Evolutionary conservation across 306 rosid genomes (phyloP), one percentile per base, ranked within the genome.

Genomic region (Begonia loranthoides): DNA sequence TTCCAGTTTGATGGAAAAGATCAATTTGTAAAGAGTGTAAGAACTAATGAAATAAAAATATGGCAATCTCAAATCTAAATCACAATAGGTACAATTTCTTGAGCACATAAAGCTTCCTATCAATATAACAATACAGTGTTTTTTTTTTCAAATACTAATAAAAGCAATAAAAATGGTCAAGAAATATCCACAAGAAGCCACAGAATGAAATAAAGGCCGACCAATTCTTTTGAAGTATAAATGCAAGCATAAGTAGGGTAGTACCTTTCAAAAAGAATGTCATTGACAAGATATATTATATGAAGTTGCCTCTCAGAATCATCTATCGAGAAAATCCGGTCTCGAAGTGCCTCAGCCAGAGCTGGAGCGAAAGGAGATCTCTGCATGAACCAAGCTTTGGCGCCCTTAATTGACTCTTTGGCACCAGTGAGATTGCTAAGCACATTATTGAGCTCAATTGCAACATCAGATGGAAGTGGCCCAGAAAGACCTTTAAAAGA

Each of bases 371-470:
- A 90, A 38, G 92, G 80, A 36, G 94, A 75, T 78, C 99, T 76
- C 82, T 86, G 95, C 86, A 83, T 80, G 87, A 90, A 90, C 99
- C 99, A 90, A 61, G 79, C 77, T 64, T 86, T 90, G 41, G 95
- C 92, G 39, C 95, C 82, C 68, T 83, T 90, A 49, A 90, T 90
- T 1, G 94, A 86, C 65, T 90, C 94, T 62, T 86, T 90, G 41
- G 99, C 84, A 65, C 99, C 95, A 63, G 80, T 86, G 48, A 86
- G 79, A 57, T 63, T 74, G 63, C 45, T 74, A 24, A 86, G 88
- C 62, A 90, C 86, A 47, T 59, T 78, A 41, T 36, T 57, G 49
- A 90, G 80, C 83, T 90, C 99, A 72, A 74, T 11, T 13, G 86
- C 79, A 13, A 90, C 84, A 70, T 90, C 99, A 4, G 94, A 55